Conservation (phyloP, 805 yeast genomes). For the Blastobotrys chiropterorum region DNA sequence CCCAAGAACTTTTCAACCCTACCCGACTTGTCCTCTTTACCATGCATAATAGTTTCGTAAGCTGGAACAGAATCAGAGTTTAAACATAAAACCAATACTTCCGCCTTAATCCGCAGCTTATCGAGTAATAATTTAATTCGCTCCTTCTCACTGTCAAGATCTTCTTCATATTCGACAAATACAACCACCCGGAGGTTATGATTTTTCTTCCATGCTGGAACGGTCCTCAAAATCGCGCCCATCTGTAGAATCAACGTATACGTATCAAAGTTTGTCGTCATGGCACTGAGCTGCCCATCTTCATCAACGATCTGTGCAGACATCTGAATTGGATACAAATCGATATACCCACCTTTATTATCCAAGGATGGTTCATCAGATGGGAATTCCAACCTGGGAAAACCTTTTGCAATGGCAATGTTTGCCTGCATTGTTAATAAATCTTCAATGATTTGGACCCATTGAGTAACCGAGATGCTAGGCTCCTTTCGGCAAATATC, state of each 20-base stretch:
- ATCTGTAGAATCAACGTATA: constrained; percentile 88
- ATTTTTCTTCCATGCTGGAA: constrained; percentile 82
- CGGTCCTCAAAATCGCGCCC: constrained; percentile 89
- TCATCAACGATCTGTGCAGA: constrained; percentile 68
- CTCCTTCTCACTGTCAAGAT: constrained; percentile 60
- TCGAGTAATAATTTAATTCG: constrained; percentile 60
- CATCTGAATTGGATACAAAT: constrained; percentile 96
- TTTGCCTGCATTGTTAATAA: constrained; percentile 81
- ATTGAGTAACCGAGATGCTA: constrained; percentile 64
- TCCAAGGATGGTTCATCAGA: constrained; percentile 21
- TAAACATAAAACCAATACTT: constrained; percentile 66
- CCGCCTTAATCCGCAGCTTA: constrained; percentile 79
- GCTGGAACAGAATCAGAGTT: constrained; percentile 46
- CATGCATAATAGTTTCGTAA: constrained; percentile 75
- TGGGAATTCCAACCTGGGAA: constrained; percentile 63
- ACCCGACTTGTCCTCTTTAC: constrained; percentile 41
- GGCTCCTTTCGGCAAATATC: constrained; percentile 69
- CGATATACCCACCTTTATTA: constrained; percentile 51
- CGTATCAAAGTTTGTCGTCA: constrained; percentile 91
- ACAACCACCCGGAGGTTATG: constrained; percentile 76
- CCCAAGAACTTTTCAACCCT: constrained; percentile 46
- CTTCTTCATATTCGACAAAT: constrained; percentile 73
- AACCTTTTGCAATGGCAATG: constrained; percentile 91
- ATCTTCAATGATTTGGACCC: constrained; percentile 93
- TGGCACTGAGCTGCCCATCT: constrained; percentile 45